These are phyloP conservation scores for Leccinum olivaceopallidum DNA, from an alignment of 768 basidiomycete species.

Conservation along the genomic window DNA sequence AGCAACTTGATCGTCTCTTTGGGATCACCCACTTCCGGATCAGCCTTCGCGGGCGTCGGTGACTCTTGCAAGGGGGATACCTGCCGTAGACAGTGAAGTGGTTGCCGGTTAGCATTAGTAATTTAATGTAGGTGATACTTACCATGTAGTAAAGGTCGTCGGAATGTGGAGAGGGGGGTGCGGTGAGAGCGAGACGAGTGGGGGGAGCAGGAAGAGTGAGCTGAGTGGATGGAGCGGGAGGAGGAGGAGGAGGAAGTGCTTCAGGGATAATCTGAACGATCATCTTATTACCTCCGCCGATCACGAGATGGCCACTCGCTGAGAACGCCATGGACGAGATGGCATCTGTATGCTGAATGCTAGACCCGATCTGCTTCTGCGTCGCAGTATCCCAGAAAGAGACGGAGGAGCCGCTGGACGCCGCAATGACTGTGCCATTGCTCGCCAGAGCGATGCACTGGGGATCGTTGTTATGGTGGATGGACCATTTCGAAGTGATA, in stretches of 20 bases:
- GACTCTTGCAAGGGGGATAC: background rate
- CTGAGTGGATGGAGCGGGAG: background rate
- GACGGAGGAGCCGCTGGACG: background rate
- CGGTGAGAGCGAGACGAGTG: background rate
- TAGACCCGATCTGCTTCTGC: background rate
- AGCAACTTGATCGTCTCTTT: background rate
- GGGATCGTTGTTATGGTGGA: background rate
- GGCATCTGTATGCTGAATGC: background rate
- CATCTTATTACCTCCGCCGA: background rate
- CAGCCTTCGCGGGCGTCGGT: background rate
- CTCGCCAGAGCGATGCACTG: background rate
- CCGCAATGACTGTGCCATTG: background rate
- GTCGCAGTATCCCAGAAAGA: background rate
- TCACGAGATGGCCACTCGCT: background rate
- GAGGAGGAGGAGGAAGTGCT: background rate
- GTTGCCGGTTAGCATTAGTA: background rate
- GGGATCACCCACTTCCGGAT: background rate
- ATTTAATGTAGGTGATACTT: background rate
- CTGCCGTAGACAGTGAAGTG: background rate
- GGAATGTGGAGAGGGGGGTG: background rate
- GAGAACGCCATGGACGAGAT: background rate
- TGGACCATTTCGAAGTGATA: background rate
- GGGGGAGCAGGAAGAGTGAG: background rate
- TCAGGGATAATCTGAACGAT: background rate
- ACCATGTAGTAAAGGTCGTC: background rate